Evolutionary conservation across 768 basidiomycete species (phyloP).

Genomic region (Galerina sulciceps): DNA sequence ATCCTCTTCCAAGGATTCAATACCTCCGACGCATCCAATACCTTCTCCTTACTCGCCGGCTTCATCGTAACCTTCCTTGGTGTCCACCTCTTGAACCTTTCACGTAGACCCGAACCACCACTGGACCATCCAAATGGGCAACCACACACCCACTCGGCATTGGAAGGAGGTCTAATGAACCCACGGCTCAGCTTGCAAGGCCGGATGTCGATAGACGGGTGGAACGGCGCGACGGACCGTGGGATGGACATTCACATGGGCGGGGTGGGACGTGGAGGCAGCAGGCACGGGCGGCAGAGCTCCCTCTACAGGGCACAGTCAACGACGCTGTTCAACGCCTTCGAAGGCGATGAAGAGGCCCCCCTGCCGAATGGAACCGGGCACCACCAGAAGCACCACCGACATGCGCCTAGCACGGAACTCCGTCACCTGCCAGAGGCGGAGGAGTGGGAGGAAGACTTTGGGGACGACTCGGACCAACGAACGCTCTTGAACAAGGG

Average conservation of each 20-base stretch:
- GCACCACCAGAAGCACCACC: constrained; percentile 14
- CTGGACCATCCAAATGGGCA: constrained; percentile 37
- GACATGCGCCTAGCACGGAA: constrained; percentile 44
- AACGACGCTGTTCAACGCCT: constrained; percentile 75
- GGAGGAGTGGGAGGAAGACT: constrained; percentile 58
- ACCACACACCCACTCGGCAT: constrained; percentile 47
- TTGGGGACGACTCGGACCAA: constrained; percentile 52
- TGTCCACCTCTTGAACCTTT: constrained; percentile 91
- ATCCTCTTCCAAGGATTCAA: constrained; percentile 99
- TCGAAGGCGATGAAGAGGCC: constrained; percentile 57
- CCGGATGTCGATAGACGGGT: constrained; percentile 79
- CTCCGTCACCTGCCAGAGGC: constrained; percentile 72
- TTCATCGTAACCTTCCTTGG: constrained; percentile 95
- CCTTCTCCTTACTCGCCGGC: constrained; percentile 85
- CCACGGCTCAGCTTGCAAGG: constrained; percentile 83
- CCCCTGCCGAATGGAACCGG: constrained; percentile 7
- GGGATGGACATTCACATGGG: constrained; percentile 27
- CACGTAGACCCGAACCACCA: constrained; percentile 57
- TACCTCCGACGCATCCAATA: constrained; percentile 80
- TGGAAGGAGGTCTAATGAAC: constrained; percentile 73
- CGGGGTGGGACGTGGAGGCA: constrained; percentile 19
- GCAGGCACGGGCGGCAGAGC: constrained; percentile 64
- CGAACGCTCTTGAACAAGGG: constrained; percentile 40
- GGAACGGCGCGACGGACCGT: constrained; percentile 48
- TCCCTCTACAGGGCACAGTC: constrained; percentile 71